Conservation (phyloP, 257 asterid species). For the Primulina eburnea region DNA sequence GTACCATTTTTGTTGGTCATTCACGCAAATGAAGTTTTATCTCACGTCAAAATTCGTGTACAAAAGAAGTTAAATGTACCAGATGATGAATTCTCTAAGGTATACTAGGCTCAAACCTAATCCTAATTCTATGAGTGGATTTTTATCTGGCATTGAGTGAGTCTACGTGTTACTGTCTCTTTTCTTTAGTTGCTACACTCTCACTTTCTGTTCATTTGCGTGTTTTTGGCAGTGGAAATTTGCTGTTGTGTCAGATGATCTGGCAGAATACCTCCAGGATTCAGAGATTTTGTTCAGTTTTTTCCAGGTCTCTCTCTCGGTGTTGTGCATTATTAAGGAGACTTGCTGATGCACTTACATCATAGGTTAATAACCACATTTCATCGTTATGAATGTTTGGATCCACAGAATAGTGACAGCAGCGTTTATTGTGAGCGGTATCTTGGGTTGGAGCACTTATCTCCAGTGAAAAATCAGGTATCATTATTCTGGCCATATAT, state of each 20-base stretch:
- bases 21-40: constrained; percentile 45
- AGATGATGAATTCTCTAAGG: constrained; percentile 56
- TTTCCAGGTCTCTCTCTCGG: constrained; percentile 43
- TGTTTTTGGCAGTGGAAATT: constrained; percentile 54
- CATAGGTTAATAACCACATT: not conserved
- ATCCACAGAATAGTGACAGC: constrained; percentile 38
- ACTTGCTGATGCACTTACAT: not conserved
- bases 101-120: constrained; percentile 12
- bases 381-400: constrained; percentile 6
- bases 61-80: constrained; percentile 54
- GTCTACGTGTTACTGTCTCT: not conserved
- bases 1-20: constrained; percentile 56
- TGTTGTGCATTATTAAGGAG: not conserved
- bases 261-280: constrained; percentile 54
- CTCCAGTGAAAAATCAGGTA: constrained; percentile 49
- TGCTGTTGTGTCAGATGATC: constrained; percentile 48
- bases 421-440: constrained; percentile 53
- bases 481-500: constrained; percentile 1
- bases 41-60: constrained; percentile 42
- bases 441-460: constrained; percentile 58
- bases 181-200: constrained; percentile 7
- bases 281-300: constrained; percentile 44
- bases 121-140: not conserved
- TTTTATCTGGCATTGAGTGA: not conserved
- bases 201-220: constrained; percentile 3